Conservation (phyloP, 2,329 filamentous ascomycete genomes). For the Mycosphaerelloides madeirae region DNA sequence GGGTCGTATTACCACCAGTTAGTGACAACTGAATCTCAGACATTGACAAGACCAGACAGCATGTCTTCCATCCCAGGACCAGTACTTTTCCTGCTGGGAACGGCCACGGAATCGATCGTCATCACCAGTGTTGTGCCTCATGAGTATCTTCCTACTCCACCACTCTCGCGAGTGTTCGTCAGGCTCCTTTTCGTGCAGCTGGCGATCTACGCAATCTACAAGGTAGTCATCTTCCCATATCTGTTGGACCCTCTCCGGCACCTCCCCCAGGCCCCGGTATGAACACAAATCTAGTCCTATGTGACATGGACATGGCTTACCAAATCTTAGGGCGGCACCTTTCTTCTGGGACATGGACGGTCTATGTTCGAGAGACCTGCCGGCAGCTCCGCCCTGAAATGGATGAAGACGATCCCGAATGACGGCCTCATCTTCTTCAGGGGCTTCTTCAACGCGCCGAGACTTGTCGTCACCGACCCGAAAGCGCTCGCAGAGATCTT, state of each 20-base stretch:
- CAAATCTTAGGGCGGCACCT: conserved; percentile 17
- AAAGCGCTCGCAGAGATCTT: conserved; percentile 47
- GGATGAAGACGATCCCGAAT: conserved; percentile 38
- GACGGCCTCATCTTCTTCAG: conserved; percentile 40
- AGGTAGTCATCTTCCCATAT: conserved; percentile 32
- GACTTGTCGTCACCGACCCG: conserved; percentile 37
- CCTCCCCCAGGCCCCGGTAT: conserved; percentile 27
- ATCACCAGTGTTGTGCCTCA: conserved; percentile 7
- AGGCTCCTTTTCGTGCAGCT: conserved; percentile 12
- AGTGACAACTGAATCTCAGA: background rate
- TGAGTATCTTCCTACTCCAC: conserved; percentile 16
- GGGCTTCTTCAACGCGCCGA: conserved; percentile 34
- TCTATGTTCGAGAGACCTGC: conserved; percentile 34
- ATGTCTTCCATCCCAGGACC: conserved; percentile 3
- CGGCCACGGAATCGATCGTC: conserved; percentile 8
- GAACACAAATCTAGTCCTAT: background rate
- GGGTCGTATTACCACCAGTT: too few relatives aligned
- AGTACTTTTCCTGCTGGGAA: conserved; percentile 11
- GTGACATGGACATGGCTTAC: background rate
- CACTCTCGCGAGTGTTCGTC: conserved; percentile 13
- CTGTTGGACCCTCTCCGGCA: conserved; percentile 37
- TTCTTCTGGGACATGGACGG: conserved; percentile 36
- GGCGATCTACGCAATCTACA: conserved; percentile 13
- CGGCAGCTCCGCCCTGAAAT: conserved; percentile 31
- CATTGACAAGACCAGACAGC: conserved; percentile 2